A percentile compares a stretch with the other conserved stretches of the same genome.
phyloP scores from a whole-genome alignment of 495 filamentous ascomycete genomes.

The Neurospora tetrasperma region DNA sequence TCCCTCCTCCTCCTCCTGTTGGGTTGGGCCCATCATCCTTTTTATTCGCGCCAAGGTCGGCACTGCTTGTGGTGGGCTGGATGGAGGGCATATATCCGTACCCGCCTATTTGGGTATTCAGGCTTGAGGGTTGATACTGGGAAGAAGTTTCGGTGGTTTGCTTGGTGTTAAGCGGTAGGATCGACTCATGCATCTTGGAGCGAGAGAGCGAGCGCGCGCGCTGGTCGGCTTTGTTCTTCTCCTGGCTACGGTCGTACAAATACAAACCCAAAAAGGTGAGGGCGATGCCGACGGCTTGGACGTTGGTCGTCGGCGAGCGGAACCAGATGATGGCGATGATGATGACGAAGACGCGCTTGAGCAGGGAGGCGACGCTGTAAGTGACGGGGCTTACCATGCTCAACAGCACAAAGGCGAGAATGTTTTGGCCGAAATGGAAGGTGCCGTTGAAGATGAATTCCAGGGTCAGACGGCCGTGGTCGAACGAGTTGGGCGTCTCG shows the following conservation, averaged over 20 bases:
- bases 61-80: constrained; percentile 4
- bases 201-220: constrained; percentile 44
- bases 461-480: constrained; percentile 65
- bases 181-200: constrained; percentile 34
- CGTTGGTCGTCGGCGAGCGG: constrained; percentile 67
- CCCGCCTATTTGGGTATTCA: constrained; percentile 5
- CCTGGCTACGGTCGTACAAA: constrained; percentile 86
- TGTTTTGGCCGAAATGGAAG: constrained; percentile 94
- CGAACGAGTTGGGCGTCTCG: constrained; percentile 54
- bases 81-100: constrained; percentile 4
- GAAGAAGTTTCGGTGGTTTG: constrained; percentile 8
- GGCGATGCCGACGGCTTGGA: constrained; percentile 76
- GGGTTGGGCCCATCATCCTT: background rate
- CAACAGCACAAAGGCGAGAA: constrained; percentile 84
- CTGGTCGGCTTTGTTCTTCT: constrained; percentile 74
- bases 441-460: constrained; percentile 96
- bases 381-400: constrained; percentile 92
- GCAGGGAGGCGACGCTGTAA: constrained; percentile 88
- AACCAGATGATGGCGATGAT: constrained; percentile 94
- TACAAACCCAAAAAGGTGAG: constrained; percentile 91
- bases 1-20: background rate
- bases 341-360: constrained; percentile 97
- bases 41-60: constrained; percentile 2
- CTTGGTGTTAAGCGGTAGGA: constrained; percentile 56
- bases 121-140: background rate